These are phyloP conservation scores for Heterobasidion irregulare DNA, from an alignment of 1,284 basidiomycete species.

Conservation along the genomic window DNA sequence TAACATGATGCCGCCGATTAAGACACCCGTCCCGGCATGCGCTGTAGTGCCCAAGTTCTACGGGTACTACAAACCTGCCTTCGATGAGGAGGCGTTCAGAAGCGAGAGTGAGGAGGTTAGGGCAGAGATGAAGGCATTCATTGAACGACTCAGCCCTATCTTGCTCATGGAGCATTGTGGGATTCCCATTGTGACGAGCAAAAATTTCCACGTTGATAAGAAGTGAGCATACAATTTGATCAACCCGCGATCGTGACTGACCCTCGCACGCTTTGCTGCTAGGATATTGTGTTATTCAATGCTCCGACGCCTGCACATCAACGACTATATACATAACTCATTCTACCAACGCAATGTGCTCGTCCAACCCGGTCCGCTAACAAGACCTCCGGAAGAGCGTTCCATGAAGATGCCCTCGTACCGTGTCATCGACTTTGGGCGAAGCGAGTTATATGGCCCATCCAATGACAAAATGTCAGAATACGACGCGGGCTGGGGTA, in stretches of 20 bases:
- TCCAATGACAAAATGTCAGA: no score
- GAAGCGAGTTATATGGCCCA: slow-evolving; percentile 7
- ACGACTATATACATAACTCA: slow-evolving; percentile 33
- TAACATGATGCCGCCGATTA: slow-evolving; percentile 30
- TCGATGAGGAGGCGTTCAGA: slow-evolving; percentile 4
- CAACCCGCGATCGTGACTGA: not conserved
- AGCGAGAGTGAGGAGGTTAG: not conserved
- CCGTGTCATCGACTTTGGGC: slow-evolving; percentile 46
- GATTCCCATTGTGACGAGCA: slow-evolving; percentile 19
- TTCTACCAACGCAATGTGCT: slow-evolving; percentile 37
- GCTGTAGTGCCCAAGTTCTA: slow-evolving; percentile 46
- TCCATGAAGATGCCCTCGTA: slow-evolving; percentile 27
- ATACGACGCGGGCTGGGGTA: no score
- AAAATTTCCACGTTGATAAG: slow-evolving; percentile 24
- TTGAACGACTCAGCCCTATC: slow-evolving; percentile 30
- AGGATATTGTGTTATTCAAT: slow-evolving; percentile 36
- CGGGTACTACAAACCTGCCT: slow-evolving; percentile 38
- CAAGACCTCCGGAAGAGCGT: slow-evolving; percentile 18
- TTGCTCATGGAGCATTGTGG: slow-evolving; percentile 46
- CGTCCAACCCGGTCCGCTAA: slow-evolving; percentile 35
- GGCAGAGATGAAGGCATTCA: slow-evolving; percentile 1
- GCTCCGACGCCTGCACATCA: slow-evolving; percentile 30
- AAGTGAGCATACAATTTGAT: slow-evolving; percentile 15
- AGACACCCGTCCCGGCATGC: slow-evolving; percentile 34
- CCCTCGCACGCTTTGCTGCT: not conserved